phyloP scores from a whole-genome alignment of 2,329 filamentous ascomycete genomes.

The Nemania abortiva region DNA sequence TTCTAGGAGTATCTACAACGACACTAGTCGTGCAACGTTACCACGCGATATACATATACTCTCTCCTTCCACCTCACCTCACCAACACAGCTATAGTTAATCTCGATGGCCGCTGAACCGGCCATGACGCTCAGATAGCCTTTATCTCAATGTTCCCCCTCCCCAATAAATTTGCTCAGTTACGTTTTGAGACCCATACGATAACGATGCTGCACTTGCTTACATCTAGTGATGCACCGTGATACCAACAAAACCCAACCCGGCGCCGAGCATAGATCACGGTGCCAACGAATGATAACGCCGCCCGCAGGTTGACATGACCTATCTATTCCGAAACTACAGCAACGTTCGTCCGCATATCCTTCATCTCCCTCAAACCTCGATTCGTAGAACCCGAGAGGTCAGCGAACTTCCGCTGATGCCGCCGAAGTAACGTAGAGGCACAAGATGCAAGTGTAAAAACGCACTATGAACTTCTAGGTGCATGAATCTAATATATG shows the following conservation, averaged over 20 bases:
- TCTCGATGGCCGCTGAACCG: neutral
- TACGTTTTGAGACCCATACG: neutral
- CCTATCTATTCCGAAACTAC: neutral
- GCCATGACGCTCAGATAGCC: constrained; percentile 4
- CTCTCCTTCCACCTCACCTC: neutral
- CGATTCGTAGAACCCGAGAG: neutral
- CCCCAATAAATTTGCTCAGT: constrained; percentile 5
- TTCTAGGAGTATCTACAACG: constrained; percentile 9
- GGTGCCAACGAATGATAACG: neutral
- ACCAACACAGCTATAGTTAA: neutral
- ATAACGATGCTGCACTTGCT: constrained; percentile 4
- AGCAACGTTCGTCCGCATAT: neutral
- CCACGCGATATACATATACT: constrained; percentile 9
- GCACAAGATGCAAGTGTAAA: neutral
- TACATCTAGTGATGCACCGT: neutral
- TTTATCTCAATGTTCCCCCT: constrained; percentile 9
- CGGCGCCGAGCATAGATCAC: neutral
- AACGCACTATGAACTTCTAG: neutral
- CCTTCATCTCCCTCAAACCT: neutral
- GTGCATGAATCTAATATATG: neutral
- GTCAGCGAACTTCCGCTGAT: neutral
- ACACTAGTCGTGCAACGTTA: constrained; percentile 36
- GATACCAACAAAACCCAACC: neutral
- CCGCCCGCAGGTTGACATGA: neutral
- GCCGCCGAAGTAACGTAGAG: neutral